These are phyloP conservation scores for Aegilops bicornis DNA, from an alignment of 176 grass and related monocot species.

Conservation along the genomic window DNA sequence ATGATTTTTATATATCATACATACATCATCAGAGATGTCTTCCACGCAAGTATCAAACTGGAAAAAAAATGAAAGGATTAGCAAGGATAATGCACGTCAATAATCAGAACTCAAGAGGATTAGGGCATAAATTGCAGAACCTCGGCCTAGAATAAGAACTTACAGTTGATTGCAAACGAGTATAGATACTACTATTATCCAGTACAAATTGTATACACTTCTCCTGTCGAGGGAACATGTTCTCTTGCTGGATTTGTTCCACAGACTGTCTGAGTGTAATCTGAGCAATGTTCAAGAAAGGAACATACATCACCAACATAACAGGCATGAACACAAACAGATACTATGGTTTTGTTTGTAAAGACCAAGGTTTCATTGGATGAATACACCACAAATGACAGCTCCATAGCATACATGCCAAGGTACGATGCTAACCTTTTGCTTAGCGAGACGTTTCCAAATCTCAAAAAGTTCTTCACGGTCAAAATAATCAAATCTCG, in stretches of 20 bases:
- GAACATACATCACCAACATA: neutral
- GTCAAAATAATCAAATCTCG: neutral
- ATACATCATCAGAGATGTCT: neutral
- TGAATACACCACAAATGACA: neutral
- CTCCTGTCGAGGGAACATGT: neutral
- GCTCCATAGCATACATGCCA: neutral
- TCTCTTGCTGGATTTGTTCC: neutral
- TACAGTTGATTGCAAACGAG: neutral
- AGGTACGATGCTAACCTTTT: neutral
- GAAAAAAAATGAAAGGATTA: neutral
- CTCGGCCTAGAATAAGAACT: neutral
- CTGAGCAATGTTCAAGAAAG: neutral
- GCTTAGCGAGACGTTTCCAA: neutral
- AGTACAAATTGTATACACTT: neutral
- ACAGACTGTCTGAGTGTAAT: neutral
- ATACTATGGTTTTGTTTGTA: neutral
- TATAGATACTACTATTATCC: neutral
- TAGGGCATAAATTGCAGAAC: constrained; percentile 9
- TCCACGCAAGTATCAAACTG: neutral
- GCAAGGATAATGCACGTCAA: neutral
- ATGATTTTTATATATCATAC: neutral
- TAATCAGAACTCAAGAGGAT: constrained; percentile 1
- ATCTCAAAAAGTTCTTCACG: neutral
- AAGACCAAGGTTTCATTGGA: neutral
- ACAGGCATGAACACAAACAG: neutral